Percentiles rank a stretch among this genome's conserved stretches.
Evolutionary conservation across 1,284 basidiomycete genomes (phyloP).

Genomic region (Lentinus polychrous): DNA sequence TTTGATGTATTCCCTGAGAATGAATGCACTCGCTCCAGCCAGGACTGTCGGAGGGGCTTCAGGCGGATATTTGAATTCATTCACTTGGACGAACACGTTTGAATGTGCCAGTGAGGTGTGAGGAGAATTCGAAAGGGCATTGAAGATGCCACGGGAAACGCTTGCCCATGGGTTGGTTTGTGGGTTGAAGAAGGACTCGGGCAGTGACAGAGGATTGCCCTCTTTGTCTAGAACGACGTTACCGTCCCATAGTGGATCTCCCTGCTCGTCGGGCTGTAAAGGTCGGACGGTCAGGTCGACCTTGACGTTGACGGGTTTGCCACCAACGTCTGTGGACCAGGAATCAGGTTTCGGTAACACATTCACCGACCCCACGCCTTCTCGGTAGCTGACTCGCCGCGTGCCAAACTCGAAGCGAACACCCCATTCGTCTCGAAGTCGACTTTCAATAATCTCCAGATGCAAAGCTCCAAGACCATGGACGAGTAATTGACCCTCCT

Average conservation of each 20-base stretch:
- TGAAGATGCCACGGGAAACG: conserved; percentile 61
- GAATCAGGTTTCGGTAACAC: conserved; percentile 27
- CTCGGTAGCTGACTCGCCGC: conserved; percentile 76
- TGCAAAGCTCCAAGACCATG: conserved; percentile 84
- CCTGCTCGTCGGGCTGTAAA: conserved; percentile 46
- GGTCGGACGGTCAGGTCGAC: conserved; percentile 48
- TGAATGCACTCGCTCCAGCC: conserved; percentile 55
- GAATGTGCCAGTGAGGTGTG: conserved; percentile 67
- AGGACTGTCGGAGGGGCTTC: conserved; percentile 44
- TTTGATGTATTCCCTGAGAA: conserved; percentile 53
- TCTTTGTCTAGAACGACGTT: conserved; percentile 56
- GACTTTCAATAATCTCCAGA: conserved; percentile 79
- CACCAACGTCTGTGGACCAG: conserved; percentile 59
- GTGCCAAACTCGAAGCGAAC: conserved; percentile 73
- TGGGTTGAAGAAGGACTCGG: conserved; percentile 38
- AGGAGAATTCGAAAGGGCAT: conserved; percentile 67
- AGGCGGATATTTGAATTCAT: conserved; percentile 33
- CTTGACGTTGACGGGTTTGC: conserved; percentile 39
- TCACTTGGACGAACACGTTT: conserved; percentile 51
- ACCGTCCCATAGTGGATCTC: conserved; percentile 66
- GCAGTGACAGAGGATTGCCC: conserved; percentile 45
- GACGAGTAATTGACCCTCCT: conserved; percentile 79
- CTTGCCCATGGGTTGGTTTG: conserved; percentile 35
- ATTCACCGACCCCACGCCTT: conserved; percentile 45
- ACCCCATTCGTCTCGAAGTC: conserved; percentile 76